Evolutionary conservation across 2,329 filamentous ascomycete species (phyloP).

Genomic region (Westerdykella sp.): DNA sequence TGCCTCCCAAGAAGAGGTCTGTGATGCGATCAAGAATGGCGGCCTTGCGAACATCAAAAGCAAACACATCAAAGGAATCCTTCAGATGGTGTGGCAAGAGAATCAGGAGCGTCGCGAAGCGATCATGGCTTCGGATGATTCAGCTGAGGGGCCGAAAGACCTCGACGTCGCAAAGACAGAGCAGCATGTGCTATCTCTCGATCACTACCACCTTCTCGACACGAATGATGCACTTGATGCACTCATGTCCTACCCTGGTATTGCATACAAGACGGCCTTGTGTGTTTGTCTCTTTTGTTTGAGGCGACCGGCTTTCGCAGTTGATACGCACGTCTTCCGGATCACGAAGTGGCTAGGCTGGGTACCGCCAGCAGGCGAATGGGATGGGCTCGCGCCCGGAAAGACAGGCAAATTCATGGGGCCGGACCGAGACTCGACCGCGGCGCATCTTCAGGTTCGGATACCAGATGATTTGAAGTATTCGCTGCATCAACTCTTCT

Average conservation of each 20-base stretch:
- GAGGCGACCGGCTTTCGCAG: constrained; percentile 57
- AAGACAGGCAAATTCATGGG: constrained; percentile 40
- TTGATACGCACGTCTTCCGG: constrained; percentile 62
- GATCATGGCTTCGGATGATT: constrained; percentile 33
- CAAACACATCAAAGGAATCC: constrained; percentile 64
- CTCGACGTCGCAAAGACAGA: constrained; percentile 53
- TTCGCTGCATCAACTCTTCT: constrained; percentile 55
- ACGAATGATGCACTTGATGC: constrained; percentile 53
- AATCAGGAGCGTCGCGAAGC: constrained; percentile 54
- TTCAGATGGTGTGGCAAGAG: constrained; percentile 65
- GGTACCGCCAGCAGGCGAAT: constrained; percentile 46
- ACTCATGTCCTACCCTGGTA: constrained; percentile 55
- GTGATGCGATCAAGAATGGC: constrained; percentile 61
- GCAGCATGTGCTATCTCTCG: constrained; percentile 57
- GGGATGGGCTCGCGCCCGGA: constrained; percentile 24
- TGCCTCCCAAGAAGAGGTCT: constrained; percentile 56
- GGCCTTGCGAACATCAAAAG: constrained; percentile 67
- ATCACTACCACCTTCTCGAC: constrained; percentile 53
- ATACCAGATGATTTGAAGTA: constrained; percentile 60
- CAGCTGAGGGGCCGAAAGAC: constrained; percentile 45
- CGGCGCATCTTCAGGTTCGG: constrained; percentile 54
- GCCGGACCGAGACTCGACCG: constrained; percentile 48
- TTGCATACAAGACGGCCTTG: constrained; percentile 60
- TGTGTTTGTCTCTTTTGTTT: constrained; percentile 61
- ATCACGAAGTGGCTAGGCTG: constrained; percentile 57